Percentiles rank a stretch among this genome's conserved stretches.
These are phyloP conservation scores for Metschnikowia matae DNA, from an alignment of 805 yeast species.

Conservation along the genomic window DNA sequence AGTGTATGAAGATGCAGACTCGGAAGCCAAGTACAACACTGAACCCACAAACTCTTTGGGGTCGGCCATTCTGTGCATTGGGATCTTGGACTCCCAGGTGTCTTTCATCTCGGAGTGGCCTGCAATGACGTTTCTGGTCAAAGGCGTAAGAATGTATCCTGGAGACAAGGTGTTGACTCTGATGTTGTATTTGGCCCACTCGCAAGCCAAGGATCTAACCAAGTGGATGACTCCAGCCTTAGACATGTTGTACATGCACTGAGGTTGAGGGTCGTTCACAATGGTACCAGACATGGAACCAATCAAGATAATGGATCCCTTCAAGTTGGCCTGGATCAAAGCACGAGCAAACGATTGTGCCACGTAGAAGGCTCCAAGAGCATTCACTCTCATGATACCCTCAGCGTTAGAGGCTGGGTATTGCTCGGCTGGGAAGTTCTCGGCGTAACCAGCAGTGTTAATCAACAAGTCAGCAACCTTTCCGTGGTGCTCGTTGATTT, in stretches of 20 bases:
- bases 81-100: conserved; percentile 68
- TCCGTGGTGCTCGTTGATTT: conserved; percentile 55
- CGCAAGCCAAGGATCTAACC: conserved; percentile 71
- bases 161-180: conserved; percentile 78
- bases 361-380: conserved; percentile 70
- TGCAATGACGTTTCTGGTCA: conserved; percentile 65
- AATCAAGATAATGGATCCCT: conserved; percentile 61
- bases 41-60: conserved; percentile 81
- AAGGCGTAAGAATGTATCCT: conserved; percentile 76
- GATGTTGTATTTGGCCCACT: conserved; percentile 74
- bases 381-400: conserved; percentile 63
- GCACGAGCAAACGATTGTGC: conserved; percentile 72
- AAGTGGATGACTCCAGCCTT: conserved; percentile 84
- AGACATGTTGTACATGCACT: conserved; percentile 77
- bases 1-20: conserved; percentile 69
- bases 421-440: conserved; percentile 72
- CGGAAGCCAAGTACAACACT: conserved; percentile 66
- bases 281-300: conserved; percentile 81
- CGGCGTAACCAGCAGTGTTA: conserved; percentile 84
- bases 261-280: conserved; percentile 77
- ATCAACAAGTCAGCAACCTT: conserved; percentile 61
- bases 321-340: conserved; percentile 50
- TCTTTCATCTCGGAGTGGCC: conserved; percentile 60
- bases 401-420: conserved; percentile 72
- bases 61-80: conserved; percentile 80